phyloP scores from a whole-genome alignment of 1,139 yeast genomes.

The Hansenula sp. region DNA sequence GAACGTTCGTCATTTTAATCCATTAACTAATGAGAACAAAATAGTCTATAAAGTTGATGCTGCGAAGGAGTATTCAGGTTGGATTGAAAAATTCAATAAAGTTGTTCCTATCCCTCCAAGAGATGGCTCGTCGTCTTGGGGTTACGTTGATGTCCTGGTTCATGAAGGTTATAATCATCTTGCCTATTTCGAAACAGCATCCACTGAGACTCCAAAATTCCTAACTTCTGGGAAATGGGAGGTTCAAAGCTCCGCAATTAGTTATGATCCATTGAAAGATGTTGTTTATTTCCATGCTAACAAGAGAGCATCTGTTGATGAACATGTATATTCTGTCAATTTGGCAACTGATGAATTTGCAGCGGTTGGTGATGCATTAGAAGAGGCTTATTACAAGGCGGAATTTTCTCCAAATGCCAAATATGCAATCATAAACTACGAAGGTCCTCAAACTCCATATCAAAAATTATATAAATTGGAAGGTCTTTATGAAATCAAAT shows the following conservation, averaged over 20 bases:
- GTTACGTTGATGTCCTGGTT: conserved; percentile 65
- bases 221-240: conserved; percentile 62
- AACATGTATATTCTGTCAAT: conserved; percentile 46
- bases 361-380: conserved; percentile 44
- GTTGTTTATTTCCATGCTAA: conserved; percentile 58
- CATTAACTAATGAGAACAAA: conserved; percentile 27
- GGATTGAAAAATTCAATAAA: conserved; percentile 39
- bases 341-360: conserved; percentile 22
- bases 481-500: conserved; percentile 22
- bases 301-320: conserved; percentile 43
- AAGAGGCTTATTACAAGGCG: conserved; percentile 56
- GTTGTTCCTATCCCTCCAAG: conserved; percentile 30
- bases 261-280: conserved; percentile 44
- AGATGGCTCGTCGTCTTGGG: conserved; percentile 39
- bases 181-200: conserved; percentile 51
- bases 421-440: conserved; percentile 47
- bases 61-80: conserved; percentile 45
- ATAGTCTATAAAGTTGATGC: conserved; percentile 40
- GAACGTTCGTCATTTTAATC: conserved; percentile 44
- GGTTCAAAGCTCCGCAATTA: conserved; percentile 47
- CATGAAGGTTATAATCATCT: conserved; percentile 56
- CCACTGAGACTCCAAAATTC: conserved; percentile 36
- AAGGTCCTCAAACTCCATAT: conserved; percentile 66
- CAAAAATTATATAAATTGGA: conserved; percentile 8
- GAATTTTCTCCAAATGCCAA: conserved; percentile 57